A percentile compares a stretch with the other conserved stretches of the same genome.
Evolutionary conservation across 2,329 filamentous ascomycete genomes (phyloP).

Genomic region (Ophiostoma himal-ulmi): DNA sequence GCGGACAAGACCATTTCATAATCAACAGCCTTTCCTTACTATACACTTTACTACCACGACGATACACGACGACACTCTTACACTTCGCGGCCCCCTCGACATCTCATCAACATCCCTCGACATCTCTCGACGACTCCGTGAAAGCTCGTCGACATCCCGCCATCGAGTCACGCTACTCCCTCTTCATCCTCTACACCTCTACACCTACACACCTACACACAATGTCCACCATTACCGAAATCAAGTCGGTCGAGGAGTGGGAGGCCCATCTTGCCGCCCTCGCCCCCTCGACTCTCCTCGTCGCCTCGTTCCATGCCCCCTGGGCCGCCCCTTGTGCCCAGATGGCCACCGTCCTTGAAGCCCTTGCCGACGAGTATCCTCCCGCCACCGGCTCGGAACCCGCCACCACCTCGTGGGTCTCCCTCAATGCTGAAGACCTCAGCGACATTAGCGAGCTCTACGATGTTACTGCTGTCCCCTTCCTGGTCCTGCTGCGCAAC

Average conservation of each 20-base stretch:
- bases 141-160: background rate
- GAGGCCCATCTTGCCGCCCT: conserved; percentile 59
- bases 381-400: conserved; percentile 40
- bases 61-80: background rate
- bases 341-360: conserved; percentile 80
- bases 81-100: background rate
- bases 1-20: conserved; percentile 14
- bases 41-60: background rate
- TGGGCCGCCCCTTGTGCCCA: conserved; percentile 96
- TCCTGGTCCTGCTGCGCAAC: conserved; percentile 74
- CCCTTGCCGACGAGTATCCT: conserved; percentile 81
- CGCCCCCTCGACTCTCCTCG: conserved; percentile 63
- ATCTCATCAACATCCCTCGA: background rate
- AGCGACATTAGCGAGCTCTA: conserved; percentile 87
- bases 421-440: conserved; percentile 89
- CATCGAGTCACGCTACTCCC: too few relatives aligned
- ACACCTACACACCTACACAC: conserved; percentile 25
- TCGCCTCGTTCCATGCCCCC: conserved; percentile 92
- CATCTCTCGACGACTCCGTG: background rate
- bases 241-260: conserved; percentile 70
- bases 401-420: conserved; percentile 68
- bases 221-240: conserved; percentile 74
- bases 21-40: background rate
- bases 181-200: background rate
- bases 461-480: conserved; percentile 91